Evolutionary conservation across 78 protist species (phyloP).

Genomic region (Creolimax fragrantissima): DNA sequence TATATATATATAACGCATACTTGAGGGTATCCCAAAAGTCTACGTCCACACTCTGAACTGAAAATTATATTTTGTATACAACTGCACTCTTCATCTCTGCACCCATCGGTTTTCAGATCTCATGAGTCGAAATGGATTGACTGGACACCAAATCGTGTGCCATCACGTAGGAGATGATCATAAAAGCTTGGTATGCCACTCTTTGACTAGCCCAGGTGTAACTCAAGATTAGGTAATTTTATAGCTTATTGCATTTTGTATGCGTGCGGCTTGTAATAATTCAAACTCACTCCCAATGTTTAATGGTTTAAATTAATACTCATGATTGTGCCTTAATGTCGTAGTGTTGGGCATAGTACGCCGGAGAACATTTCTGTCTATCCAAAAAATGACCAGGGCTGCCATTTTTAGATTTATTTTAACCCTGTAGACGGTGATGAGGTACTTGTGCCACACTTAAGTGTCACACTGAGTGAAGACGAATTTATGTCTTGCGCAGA

Average conservation of each 20-base stretch:
- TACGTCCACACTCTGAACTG: neutral
- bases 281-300: too few species aligned
- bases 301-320: too few species aligned
- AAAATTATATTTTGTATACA: neutral
- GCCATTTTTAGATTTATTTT: too few species aligned
- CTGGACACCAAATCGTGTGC: constrained; percentile 21
- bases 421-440: constrained; percentile 18
- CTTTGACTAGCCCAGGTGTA: neutral
- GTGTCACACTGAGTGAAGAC: neutral
- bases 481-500: neutral
- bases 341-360: too few species aligned
- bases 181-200: neutral
- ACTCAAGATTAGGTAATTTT: neutral
- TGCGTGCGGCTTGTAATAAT: too few species aligned
- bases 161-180: neutral
- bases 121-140: neutral
- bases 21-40: neutral
- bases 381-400: too few species aligned
- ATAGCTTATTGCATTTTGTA: neutral
- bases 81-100: neutral
- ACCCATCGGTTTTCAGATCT: neutral
- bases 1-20: neutral
- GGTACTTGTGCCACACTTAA: constrained; percentile 31
- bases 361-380: too few species aligned
- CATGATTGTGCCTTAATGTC: too few species aligned